Evolutionary conservation across 2,329 filamentous ascomycete species (phyloP).

Genomic region (Cyphellophora europaea): DNA sequence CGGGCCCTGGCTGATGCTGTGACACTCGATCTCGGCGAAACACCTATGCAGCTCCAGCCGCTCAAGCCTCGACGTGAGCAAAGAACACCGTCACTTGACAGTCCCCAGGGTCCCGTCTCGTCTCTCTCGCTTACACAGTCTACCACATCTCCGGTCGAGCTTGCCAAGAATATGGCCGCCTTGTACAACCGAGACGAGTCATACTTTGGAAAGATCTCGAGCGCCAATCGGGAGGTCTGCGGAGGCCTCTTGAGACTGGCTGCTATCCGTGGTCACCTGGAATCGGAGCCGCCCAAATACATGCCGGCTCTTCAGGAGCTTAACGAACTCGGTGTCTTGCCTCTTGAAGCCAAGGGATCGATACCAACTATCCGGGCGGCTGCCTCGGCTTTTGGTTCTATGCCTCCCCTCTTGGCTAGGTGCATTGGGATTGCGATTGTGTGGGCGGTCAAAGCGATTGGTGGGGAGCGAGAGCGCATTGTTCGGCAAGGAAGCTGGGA

Average conservation of each 20-base stretch:
- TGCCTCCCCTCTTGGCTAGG: slow-evolving; percentile 72
- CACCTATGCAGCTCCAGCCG: slow-evolving; percentile 67
- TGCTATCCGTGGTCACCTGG: slow-evolving; percentile 49
- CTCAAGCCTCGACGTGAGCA: slow-evolving; percentile 55
- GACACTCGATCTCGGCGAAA: slow-evolving; percentile 74
- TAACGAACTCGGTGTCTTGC: slow-evolving; percentile 16
- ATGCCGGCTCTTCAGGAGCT: slow-evolving; percentile 43
- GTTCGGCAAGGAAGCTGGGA: slow-evolving; percentile 59
- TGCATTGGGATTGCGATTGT: slow-evolving; percentile 86
- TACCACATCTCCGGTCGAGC: slow-evolving; percentile 55
- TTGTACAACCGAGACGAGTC: slow-evolving; percentile 54
- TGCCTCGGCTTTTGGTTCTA: slow-evolving; percentile 69
- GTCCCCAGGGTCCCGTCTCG: slow-evolving; percentile 29
- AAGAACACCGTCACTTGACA: slow-evolving; percentile 3
- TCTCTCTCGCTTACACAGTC: slow-evolving; percentile 52
- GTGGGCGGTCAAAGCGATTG: slow-evolving; percentile 86
- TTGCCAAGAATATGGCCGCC: slow-evolving; percentile 53
- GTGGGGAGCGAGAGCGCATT: slow-evolving; percentile 64
- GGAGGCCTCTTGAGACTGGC: slow-evolving; percentile 52
- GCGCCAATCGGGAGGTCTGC: slow-evolving; percentile 49
- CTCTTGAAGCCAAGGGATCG: slow-evolving; percentile 33
- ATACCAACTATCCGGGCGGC: slow-evolving; percentile 68
- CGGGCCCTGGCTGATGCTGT: slow-evolving; percentile 84
- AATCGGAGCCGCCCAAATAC: slow-evolving; percentile 45
- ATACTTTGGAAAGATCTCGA: slow-evolving; percentile 51